Conservation (phyloP, 805 yeast species). For the Wickerhamomyces kurtzmanii region DNA sequence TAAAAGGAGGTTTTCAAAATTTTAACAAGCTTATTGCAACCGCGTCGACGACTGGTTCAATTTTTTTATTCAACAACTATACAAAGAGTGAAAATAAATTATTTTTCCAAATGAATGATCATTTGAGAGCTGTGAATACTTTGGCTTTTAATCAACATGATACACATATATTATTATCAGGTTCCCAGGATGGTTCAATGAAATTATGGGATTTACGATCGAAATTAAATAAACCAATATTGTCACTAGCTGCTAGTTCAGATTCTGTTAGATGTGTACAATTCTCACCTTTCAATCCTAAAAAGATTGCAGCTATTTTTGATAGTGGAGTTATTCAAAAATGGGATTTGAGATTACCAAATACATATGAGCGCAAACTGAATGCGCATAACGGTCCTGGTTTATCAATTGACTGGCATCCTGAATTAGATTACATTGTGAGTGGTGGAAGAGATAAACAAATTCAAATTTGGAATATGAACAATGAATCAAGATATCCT, state of each 20-base stretch:
- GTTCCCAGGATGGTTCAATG: conserved; percentile 75
- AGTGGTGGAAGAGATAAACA: conserved; percentile 92
- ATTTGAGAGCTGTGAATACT: conserved; percentile 35
- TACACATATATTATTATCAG: conserved; percentile 36
- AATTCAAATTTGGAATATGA: conserved; percentile 67
- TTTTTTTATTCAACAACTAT: conserved; percentile 21
- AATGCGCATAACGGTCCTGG: conserved; percentile 93
- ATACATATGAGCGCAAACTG: conserved; percentile 54
- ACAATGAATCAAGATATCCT: conserved; percentile 36
- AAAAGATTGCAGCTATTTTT: conserved; percentile 66
- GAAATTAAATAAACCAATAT: conserved; percentile 32
- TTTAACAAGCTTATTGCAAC: conserved; percentile 30
- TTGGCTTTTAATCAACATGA: conserved; percentile 28
- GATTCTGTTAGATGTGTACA: conserved; percentile 60
- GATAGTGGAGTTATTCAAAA: conserved; percentile 84
- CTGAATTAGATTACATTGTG: conserved; percentile 65
- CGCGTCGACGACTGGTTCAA: conserved; percentile 37
- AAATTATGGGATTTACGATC: conserved; percentile 66
- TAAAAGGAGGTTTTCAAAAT: conserved; percentile 30
- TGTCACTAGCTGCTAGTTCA: conserved; percentile 49
- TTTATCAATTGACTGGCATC: conserved; percentile 81
- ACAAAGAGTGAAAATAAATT: conserved; percentile 19
- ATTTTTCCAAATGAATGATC: conserved; percentile 25
- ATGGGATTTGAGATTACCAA: conserved; percentile 74
- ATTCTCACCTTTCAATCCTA: conserved; percentile 42